Percentiles rank a stretch among this genome's conserved stretches.
Conservation (phyloP, 2,329 filamentous ascomycete genomes). For the Raffaelea arxii region DNA sequence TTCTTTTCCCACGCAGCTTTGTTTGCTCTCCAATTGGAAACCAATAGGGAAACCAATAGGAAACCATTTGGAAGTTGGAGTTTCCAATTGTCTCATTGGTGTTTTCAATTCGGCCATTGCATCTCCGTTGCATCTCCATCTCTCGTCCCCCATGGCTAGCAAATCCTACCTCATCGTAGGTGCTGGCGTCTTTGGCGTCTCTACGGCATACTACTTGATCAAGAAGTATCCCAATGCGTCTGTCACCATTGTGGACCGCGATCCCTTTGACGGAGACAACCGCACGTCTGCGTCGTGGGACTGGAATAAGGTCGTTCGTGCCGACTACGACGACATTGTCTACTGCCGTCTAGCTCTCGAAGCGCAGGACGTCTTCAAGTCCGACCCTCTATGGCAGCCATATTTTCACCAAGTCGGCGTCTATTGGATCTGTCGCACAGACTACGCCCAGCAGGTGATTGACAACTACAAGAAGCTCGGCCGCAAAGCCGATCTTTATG, state of each 20-base stretch:
- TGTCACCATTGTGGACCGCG: constrained; percentile 49
- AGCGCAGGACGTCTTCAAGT: constrained; percentile 52
- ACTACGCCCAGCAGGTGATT: constrained; percentile 40
- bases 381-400: constrained; percentile 43
- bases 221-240: constrained; percentile 36
- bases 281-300: constrained; percentile 57
- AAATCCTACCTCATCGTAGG: constrained; percentile 49
- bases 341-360: constrained; percentile 58
- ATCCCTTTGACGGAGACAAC: constrained; percentile 35
- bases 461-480: constrained; percentile 41
- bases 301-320: constrained; percentile 63
- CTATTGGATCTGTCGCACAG: constrained; percentile 43
- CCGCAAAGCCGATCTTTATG: constrained; percentile 25
- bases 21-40: too few relatives aligned
- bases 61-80: too few relatives aligned
- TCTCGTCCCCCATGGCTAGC: background rate
- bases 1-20: too few relatives aligned
- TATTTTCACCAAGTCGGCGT: constrained; percentile 53
- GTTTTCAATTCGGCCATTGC: too few relatives aligned
- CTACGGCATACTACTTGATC: constrained; percentile 53
- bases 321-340: constrained; percentile 55
- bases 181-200: constrained; percentile 55
- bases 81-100: too few relatives aligned
- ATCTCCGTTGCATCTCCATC: too few relatives aligned
- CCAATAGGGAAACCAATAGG: too few relatives aligned